phyloP scores from a whole-genome alignment of 1,284 basidiomycete species.

The Ganoderma sinense region DNA sequence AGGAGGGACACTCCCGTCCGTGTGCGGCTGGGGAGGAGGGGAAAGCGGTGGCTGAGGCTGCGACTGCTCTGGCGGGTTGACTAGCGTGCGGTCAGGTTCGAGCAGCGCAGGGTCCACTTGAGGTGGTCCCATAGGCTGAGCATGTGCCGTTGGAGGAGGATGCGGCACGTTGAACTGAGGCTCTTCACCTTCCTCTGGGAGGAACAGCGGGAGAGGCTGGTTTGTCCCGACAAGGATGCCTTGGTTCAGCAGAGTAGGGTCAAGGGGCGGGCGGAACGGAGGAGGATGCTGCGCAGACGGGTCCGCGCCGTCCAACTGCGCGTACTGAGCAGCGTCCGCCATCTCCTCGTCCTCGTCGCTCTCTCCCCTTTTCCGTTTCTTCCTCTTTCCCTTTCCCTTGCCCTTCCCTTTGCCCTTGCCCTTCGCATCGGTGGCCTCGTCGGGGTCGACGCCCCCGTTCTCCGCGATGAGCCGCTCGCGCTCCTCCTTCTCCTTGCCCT shows the following conservation, averaged over 20 bases:
- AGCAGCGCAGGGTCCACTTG: constrained; percentile 64
- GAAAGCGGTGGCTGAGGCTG: constrained; percentile 10
- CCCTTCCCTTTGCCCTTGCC: constrained; percentile 50
- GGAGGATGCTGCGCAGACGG: constrained; percentile 13
- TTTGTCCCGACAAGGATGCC: constrained; percentile 52
- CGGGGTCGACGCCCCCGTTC: constrained; percentile 39
- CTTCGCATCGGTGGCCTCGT: constrained; percentile 38
- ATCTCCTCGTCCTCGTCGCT: constrained; percentile 49
- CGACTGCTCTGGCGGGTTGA: constrained; percentile 26
- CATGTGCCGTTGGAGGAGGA: constrained; percentile 42
- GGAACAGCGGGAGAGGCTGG: constrained; percentile 50
- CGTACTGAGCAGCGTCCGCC: constrained; percentile 21
- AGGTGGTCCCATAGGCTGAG: background rate
- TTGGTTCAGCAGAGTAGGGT: constrained; percentile 53
- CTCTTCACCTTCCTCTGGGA: constrained; percentile 48
- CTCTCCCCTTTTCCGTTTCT: constrained; percentile 46
- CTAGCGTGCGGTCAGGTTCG: constrained; percentile 28
- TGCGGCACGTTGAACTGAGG: constrained; percentile 32
- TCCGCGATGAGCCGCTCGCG: constrained; percentile 55
- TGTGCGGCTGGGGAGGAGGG: too few relatives aligned
- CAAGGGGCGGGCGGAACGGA: constrained; percentile 42
- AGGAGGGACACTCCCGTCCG: constrained; percentile 22
- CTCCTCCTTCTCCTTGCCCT: constrained; percentile 77
- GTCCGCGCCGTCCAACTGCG: constrained; percentile 17
- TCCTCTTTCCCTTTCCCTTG: constrained; percentile 34